A percentile compares a stretch with the other conserved stretches of the same genome.
phyloP scores from a whole-genome alignment of 108 stramenopile species.

The Skeletonema costatum region DNA sequence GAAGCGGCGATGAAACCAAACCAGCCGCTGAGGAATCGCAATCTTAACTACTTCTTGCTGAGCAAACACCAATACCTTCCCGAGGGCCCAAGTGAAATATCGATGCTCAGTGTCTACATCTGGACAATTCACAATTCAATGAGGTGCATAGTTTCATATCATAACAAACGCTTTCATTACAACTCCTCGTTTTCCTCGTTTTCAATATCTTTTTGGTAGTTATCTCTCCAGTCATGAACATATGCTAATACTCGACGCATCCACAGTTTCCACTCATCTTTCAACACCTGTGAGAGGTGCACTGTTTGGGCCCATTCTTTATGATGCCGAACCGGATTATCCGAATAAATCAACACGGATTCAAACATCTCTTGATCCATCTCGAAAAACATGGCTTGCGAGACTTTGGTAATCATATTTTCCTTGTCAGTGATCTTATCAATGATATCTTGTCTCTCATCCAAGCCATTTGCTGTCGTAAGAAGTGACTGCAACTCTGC shows the following conservation, averaged over 20 bases:
- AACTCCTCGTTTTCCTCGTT: not conserved
- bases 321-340: conserved; percentile 16
- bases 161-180: not conserved
- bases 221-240: conserved; percentile 2
- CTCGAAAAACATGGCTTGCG: conserved; percentile 1
- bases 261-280: conserved; percentile 26
- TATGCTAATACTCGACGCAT: conserved; percentile 29
- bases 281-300: conserved; percentile 8
- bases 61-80: not conserved
- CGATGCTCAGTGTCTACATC: not conserved
- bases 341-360: conserved; percentile 14
- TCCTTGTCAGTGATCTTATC: conserved; percentile 6
- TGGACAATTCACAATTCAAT: not conserved
- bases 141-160: not conserved
- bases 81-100: not conserved
- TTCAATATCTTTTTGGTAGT: not conserved
- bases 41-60: conserved; percentile 1
- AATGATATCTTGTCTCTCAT: conserved; percentile 1
- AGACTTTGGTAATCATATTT: not conserved
- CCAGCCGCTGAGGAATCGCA: not conserved
- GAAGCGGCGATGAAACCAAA: not conserved
- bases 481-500: conserved; percentile 16
- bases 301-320: conserved; percentile 22
- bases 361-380: conserved; percentile 32
- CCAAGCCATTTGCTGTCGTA: not conserved